A percentile compares a stretch with the other conserved stretches of the same genome.
Evolutionary conservation across 805 yeast genomes (phyloP).

Genomic region (Starmerella apis): DNA sequence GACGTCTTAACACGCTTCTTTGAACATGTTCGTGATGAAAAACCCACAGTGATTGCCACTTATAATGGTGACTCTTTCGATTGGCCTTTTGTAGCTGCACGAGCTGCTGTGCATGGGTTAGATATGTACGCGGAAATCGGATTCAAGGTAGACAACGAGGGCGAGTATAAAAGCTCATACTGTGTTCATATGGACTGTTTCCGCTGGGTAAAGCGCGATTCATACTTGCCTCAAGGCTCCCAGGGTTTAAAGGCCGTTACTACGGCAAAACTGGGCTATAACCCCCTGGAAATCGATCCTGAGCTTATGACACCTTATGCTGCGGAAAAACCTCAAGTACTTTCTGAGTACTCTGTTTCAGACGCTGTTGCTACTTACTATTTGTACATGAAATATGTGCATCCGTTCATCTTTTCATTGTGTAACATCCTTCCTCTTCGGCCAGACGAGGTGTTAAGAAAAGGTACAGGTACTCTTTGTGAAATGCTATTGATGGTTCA

Average conservation of each 20-base stretch:
- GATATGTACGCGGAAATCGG: constrained; percentile 91
- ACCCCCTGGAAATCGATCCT: constrained; percentile 93
- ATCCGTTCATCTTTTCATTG: constrained; percentile 89
- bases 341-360: constrained; percentile 95
- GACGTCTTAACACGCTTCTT: constrained; percentile 66
- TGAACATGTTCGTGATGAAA: constrained; percentile 76
- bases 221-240: constrained; percentile 94
- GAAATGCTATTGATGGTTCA: constrained; percentile 95
- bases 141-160: constrained; percentile 84
- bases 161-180: constrained; percentile 81
- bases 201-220: constrained; percentile 96
- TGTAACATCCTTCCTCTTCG: constrained; percentile 92
- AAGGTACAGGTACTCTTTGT: constrained; percentile 97
- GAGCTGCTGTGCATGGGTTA: constrained; percentile 74
- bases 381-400: constrained; percentile 90
- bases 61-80: constrained; percentile 98
- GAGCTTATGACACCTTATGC: constrained; percentile 98
- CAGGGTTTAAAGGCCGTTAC: constrained; percentile 98
- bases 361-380: constrained; percentile 99
- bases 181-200: constrained; percentile 97
- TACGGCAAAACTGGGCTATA: constrained; percentile 86
- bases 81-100: constrained; percentile 94
- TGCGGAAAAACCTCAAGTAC: constrained; percentile 76
- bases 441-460: constrained; percentile 91
- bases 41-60: constrained; percentile 95